Base-by-base conservation (phyloP, 305 asterid genomes). In the Solanum aculeatissimum region DNA sequence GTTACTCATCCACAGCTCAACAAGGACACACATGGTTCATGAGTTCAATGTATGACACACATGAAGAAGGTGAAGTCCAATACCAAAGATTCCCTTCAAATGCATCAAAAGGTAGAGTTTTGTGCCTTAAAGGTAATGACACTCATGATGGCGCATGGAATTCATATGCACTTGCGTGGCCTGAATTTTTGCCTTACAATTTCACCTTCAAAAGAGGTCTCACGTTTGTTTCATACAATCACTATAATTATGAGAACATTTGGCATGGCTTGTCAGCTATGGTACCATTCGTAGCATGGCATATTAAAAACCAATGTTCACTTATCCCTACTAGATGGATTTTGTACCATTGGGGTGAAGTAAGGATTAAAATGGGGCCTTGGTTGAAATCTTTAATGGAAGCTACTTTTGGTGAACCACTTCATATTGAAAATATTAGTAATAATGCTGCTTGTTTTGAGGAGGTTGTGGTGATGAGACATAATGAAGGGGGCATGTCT, bases 1-100 rank as follows among this genome's bases (percentile, higher is more conserved):
- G 97, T 11, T 95, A 87, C 87, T 77, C 94, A 16, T 40, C n/a
- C 74, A 57, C 78, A 19, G 87, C 98, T 32, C 92, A 88, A 47
- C 77, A 89, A 53, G 98, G 94, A n/a, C 95, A 92, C 93, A 93
- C 98, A 0, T 95, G 97, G 98, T 95, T 95, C 98, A 93, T 95
- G 97, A 95, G 97, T 84, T 92, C 98, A 84, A 57, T 86, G 53
- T 80, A 80, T n/a, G 95, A 92, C 81, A 86, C 90, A 25, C 93
- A 86, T 6, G 93, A 92, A 78, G 83, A 85, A 63, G 97, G 97
- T 16, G 90, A 92, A 75, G 95, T 90, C 4, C 94, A 92, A 15
- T 91, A 85, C 86, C 96, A 92, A 85, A 84, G 90, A 82, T 92
- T 86, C 91, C 97, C 97, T 12, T 89, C 94, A 0, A 38, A 81